These are phyloP conservation scores for Citrullus amarus DNA, from an alignment of 306 rosid species.

Conservation along the genomic window DNA sequence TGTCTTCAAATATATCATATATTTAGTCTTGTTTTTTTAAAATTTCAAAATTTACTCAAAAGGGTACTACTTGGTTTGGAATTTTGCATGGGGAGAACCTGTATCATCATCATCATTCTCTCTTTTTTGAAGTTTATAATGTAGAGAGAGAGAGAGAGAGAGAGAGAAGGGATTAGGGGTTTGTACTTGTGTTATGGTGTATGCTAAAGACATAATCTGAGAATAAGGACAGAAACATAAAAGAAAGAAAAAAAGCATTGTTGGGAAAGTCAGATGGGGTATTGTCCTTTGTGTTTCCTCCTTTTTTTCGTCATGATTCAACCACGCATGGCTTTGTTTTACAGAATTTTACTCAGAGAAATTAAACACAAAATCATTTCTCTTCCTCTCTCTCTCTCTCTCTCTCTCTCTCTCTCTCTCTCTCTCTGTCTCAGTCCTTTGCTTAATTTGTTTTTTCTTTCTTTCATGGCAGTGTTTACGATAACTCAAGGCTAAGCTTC, in stretches of 20 bases:
- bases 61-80: background rate
- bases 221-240: slow-evolving; percentile 10
- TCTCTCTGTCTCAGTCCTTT: background rate
- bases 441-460: background rate
- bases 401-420: background rate
- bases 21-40: background rate
- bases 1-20: background rate
- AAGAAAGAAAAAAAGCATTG: background rate
- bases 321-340: slow-evolving; percentile 7
- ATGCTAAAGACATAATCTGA: slow-evolving; percentile 4
- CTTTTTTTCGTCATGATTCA: slow-evolving; percentile 5
- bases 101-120: background rate
- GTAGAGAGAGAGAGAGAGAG: background rate
- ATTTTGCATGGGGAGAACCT: slow-evolving; percentile 1
- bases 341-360: background rate
- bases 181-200: slow-evolving; percentile 1
- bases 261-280: slow-evolving; percentile 8
- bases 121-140: background rate
- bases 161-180: background rate
- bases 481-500: slow-evolving; percentile 31
- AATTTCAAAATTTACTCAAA: background rate
- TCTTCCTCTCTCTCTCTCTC: background rate
- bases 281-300: slow-evolving; percentile 12
- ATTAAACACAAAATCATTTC: background rate
- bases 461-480: slow-evolving; percentile 36